A percentile compares a stretch with the other conserved stretches of the same genome.
These are phyloP conservation scores for Paraleonurus japonicus DNA, from an alignment of 257 asterid species.

Conservation along the genomic window DNA sequence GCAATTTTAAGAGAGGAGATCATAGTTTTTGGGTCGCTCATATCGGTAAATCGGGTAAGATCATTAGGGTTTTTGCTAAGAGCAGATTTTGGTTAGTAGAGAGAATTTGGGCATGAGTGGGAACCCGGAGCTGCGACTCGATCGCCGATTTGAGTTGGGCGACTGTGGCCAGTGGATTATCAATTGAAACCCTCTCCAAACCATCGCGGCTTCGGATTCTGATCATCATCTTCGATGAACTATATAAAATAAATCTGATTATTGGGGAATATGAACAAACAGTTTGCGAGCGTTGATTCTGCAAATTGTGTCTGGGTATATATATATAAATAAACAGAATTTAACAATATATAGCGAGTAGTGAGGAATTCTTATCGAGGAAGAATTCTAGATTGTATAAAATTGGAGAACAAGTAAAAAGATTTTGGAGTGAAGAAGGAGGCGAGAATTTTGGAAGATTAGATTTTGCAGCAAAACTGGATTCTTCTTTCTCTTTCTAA, in stretches of 20 bases:
- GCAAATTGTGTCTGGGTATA: background rate
- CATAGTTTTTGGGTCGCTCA: conserved; percentile 50
- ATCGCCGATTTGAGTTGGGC: conserved; percentile 62
- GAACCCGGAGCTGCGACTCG: conserved; percentile 80
- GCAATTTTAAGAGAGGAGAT: conserved; percentile 51
- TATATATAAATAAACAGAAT: background rate
- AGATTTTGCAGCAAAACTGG: background rate
- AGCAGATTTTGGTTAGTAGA: conserved; percentile 85
- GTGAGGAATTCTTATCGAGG: background rate
- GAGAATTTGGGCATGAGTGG: conserved; percentile 68
- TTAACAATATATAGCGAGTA: background rate
- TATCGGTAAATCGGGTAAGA: conserved; percentile 57
- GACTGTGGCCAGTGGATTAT: conserved; percentile 62
- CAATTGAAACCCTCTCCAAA: conserved; percentile 81
- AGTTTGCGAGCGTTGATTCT: conserved; percentile 29
- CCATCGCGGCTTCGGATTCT: conserved; percentile 99
- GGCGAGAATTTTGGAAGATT: conserved; percentile 25
- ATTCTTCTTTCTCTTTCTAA: background rate
- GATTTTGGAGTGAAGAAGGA: conserved; percentile 16
- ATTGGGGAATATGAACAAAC: conserved; percentile 28
- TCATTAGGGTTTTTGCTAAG: conserved; percentile 67
- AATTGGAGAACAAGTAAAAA: conserved; percentile 20
- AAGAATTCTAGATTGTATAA: conserved; percentile 14
- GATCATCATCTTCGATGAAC: conserved; percentile 68
- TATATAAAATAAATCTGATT: background rate